Evolutionary conservation across 495 filamentous ascomycete genomes (phyloP).

Genomic region (Aspergillus homomorphus): DNA sequence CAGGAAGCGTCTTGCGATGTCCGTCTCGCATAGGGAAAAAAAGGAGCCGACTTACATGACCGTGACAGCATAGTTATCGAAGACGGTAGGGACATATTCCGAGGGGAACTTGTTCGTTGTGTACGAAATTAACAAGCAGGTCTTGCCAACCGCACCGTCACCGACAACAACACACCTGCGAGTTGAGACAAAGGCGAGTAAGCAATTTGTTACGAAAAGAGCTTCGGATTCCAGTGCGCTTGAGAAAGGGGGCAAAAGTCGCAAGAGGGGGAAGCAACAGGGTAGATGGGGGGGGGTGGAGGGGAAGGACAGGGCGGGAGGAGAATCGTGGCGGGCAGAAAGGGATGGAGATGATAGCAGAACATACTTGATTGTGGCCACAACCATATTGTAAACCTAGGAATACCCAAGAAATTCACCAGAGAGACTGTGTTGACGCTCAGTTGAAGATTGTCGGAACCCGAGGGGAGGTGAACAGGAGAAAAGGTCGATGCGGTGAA

Average conservation of each 20-base stretch:
- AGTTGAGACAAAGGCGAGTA: constrained; percentile 17
- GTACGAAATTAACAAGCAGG: constrained; percentile 96
- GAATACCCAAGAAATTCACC: constrained; percentile 10
- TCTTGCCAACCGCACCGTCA: constrained; percentile 99
- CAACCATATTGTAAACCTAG: constrained; percentile 32
- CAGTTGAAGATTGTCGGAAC: constrained; percentile 8
- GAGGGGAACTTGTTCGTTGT: constrained; percentile 99
- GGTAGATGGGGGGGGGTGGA: constrained; percentile 15
- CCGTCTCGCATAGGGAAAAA: background rate
- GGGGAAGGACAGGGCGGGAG: constrained; percentile 3
- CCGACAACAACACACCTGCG: constrained; percentile 94
- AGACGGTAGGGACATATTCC: constrained; percentile 98
- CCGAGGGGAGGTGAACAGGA: constrained; percentile 7
- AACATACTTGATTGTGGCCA: constrained; percentile 40
- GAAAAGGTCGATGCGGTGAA: constrained; percentile 17
- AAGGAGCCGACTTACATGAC: constrained; percentile 77
- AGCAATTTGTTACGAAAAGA: constrained; percentile 18
- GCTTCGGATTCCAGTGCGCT: background rate
- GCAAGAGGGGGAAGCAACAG: constrained; percentile 1
- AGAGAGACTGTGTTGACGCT: constrained; percentile 7
- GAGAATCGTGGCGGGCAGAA: constrained; percentile 10
- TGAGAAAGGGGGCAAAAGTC: constrained; percentile 13
- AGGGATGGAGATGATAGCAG: constrained; percentile 19
- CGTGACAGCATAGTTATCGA: constrained; percentile 99
- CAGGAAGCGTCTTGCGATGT: background rate